A percentile compares a stretch with the other conserved stretches of the same genome.
phyloP scores from a whole-genome alignment of 352 stramenopile genomes.

The Phytophthora pseudosyringae region DNA sequence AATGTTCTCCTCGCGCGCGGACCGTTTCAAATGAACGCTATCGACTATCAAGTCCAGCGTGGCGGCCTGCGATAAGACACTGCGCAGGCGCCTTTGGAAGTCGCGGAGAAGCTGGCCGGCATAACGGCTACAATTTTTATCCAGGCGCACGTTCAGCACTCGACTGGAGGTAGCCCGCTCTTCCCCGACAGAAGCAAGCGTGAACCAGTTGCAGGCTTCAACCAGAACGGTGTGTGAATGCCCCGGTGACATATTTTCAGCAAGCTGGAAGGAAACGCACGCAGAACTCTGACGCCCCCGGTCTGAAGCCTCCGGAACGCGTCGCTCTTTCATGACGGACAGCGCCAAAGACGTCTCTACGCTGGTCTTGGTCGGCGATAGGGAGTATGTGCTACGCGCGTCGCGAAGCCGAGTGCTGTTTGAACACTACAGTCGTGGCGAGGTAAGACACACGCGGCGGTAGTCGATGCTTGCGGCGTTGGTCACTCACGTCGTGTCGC shows the following conservation, averaged over 20 bases:
- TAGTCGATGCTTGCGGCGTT: not conserved
- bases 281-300: not conserved
- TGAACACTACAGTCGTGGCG: slow-evolving; percentile 14
- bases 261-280: slow-evolving; percentile 9
- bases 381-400: slow-evolving; percentile 23
- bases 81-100: slow-evolving; percentile 13
- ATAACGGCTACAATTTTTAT: slow-evolving; percentile 31
- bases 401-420: slow-evolving; percentile 23
- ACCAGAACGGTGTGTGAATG: not conserved
- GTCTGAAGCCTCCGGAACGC: not conserved
- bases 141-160: slow-evolving; percentile 4
- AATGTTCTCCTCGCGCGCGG: slow-evolving; percentile 16
- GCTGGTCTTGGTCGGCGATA: slow-evolving; percentile 25
- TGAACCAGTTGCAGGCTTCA: slow-evolving; percentile 14
- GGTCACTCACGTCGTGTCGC: slow-evolving; percentile 11
- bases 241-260: slow-evolving; percentile 27
- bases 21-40: slow-evolving; percentile 23
- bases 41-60: slow-evolving; percentile 9
- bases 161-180: not conserved
- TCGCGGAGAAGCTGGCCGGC: slow-evolving; percentile 12
- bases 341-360: slow-evolving; percentile 17
- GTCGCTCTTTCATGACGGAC: not conserved
- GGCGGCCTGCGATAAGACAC: slow-evolving; percentile 7
- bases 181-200: slow-evolving; percentile 14
- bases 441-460: slow-evolving; percentile 13